Conservation (phyloP, 306 rosid genomes). For the Abrus pulchellus region DNA sequence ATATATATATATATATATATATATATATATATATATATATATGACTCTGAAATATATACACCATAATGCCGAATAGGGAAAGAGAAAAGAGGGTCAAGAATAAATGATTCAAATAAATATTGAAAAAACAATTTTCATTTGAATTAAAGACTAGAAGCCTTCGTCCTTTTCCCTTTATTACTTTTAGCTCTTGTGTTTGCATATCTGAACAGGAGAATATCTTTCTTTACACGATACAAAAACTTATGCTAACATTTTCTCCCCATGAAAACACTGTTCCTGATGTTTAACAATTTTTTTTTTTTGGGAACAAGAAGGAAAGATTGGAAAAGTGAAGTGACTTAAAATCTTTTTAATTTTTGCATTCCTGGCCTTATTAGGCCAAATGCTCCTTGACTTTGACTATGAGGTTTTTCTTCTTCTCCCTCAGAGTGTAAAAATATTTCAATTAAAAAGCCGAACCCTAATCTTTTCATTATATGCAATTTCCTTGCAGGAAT, state of each 20-base stretch:
- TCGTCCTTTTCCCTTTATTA: constrained; percentile 56
- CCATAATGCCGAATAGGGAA: constrained; percentile 46
- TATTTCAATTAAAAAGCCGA: constrained; percentile 22
- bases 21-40: no score
- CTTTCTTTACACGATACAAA: constrained; percentile 44
- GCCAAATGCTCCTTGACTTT: background rate
- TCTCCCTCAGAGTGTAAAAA: constrained; percentile 20
- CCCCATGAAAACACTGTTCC: background rate
- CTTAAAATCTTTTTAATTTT: constrained; percentile 27
- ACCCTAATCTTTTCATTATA: constrained; percentile 41
- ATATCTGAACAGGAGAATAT: constrained; percentile 50
- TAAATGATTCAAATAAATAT: constrained; percentile 35
- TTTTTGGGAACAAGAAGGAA: background rate
- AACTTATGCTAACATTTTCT: constrained; percentile 21
- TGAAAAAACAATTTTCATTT: constrained; percentile 51
- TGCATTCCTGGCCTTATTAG: constrained; percentile 17
- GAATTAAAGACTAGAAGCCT: constrained; percentile 61
- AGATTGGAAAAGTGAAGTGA: constrained; percentile 15
- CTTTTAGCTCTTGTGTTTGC: constrained; percentile 49
- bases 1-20: no score
- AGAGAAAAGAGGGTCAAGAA: constrained; percentile 48
- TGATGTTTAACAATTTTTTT: background rate
- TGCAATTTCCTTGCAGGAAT: constrained; percentile 58
- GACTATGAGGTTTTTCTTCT: constrained; percentile 35
- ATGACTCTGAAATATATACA: constrained; percentile 50